Evolutionary conservation across 495 filamentous ascomycete genomes (phyloP), one percentile per base, ranked within the genome.

Genomic region (Penicillium roqueforti): DNA sequence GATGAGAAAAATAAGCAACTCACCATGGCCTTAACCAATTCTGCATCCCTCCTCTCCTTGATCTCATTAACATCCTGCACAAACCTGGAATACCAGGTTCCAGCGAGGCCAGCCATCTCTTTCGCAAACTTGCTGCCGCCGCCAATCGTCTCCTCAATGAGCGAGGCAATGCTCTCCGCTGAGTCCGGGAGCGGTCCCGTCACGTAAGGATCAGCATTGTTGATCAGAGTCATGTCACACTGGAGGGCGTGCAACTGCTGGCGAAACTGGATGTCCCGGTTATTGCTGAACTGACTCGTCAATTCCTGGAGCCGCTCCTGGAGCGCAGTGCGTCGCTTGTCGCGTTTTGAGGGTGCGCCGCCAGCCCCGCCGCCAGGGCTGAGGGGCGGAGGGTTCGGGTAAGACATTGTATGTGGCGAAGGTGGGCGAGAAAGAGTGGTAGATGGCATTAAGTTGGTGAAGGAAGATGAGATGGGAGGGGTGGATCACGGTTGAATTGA

Each of bases 241-340:
- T 97, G 92, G 3, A 97, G 79, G 43, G 87, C 86, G 54, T 91
- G 84, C 5, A 97, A 79, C 67, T 97, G 90, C 60, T 92, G 87
- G 47, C 91, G 87, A 71, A 95, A 98, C 59, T 91, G 81, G 40
- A 77, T 74, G 63, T 96, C 90, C 47, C 88, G 83, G 64, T 95
- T 89, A 50, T 87, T 83, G 51, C 81, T 79, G 73, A 95, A 91
- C 55, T 83, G 82, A 46, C 81, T 81, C 22, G 84, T 83, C 58
- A 97, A 81, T 41, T 85, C 79, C 18, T 78, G 75, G 22, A 96
- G 80, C 29, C 86, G 84, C 34, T 95, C 92, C 26, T 82, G 78
- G 47, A 97, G 79, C 46, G 82, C 78, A 53, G 86, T 87, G 49
- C 92, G 86, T 54, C 88, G 83, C 66, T 95, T 93, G 75, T 97